phyloP scores from a whole-genome alignment of 441 rosid genomes.

The Jatropha podagrica region DNA sequence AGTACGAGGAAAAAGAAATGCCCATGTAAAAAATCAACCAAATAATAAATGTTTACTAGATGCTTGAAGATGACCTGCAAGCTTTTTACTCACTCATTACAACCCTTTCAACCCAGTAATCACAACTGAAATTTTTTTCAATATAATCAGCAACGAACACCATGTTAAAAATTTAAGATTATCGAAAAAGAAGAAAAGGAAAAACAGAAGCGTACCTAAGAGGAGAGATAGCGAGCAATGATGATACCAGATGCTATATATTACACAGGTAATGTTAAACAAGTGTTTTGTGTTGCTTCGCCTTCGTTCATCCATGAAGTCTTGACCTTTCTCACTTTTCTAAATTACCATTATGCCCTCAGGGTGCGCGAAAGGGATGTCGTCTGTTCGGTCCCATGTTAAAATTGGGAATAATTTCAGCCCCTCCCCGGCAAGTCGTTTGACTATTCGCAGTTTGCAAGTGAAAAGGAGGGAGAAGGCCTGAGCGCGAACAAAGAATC shows the following conservation, averaged over 20 bases:
- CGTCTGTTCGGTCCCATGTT: too few relatives aligned
- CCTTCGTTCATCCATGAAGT: too few relatives aligned
- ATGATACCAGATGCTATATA: too few relatives aligned
- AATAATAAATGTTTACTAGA: background rate
- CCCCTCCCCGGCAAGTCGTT: too few relatives aligned
- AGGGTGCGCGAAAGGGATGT: too few relatives aligned
- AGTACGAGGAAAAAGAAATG: background rate
- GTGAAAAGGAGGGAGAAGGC: too few relatives aligned
- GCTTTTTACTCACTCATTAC: background rate
- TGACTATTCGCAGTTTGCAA: background rate
- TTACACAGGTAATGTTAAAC: too few relatives aligned
- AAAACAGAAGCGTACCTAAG: background rate
- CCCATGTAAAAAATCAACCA: background rate
- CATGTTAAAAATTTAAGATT: background rate
- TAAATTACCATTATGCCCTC: too few relatives aligned
- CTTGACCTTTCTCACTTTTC: too few relatives aligned
- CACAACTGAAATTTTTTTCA: background rate
- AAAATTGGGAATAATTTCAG: too few relatives aligned
- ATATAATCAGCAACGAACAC: background rate
- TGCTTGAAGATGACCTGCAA: background rate
- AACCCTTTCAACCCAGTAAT: background rate
- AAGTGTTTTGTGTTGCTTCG: too few relatives aligned
- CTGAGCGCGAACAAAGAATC: background rate
- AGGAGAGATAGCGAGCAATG: too few relatives aligned
- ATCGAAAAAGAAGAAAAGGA: background rate